Evolutionary conservation across 495 filamentous ascomycete genomes (phyloP), one percentile per base, ranked within the genome.

Genomic region (Lophiotrema nucula): DNA sequence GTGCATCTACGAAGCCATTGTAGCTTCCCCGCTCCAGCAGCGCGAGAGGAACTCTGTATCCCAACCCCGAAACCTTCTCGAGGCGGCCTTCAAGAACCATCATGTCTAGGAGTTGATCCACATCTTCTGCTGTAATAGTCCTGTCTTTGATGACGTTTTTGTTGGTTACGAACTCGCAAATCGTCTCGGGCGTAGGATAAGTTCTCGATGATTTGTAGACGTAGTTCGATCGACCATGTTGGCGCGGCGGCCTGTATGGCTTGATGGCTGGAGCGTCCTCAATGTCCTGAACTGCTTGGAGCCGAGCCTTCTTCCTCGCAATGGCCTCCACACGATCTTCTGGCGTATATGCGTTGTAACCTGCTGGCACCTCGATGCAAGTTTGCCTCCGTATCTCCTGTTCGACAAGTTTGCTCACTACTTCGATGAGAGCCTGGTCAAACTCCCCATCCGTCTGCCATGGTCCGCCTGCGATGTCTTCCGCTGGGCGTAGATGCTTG

Each of bases 401-500:
- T 59, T 88, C 83, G 16, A 96, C 80, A 48, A 86, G 81, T 2
- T 78, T 76, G 26, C 84, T 77, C 13, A 95, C 76, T 27, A 75
- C 79, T 21, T 85, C 81, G 66, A 97, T 90, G 68, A 98, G 91
- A 43, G 87, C 85, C 33, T 86, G 82, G 69, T 98, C 93, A 2
- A 97, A 79, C 35, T 88, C 87, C 6, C 87, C 88, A 47, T 96
- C 88, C 19, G 87, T 91, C 65, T 90, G 97, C 88, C 92, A 98
- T 16, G 89, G 85, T 4, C 95, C 93, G 37, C 93, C 95, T 0
- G 90, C 95, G 18, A 92, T 85, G 43, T 93, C 87, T 31, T 96
- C 91, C 33, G 85, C 87, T 1, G 95, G 92, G 13, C 81, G 78
- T 22, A 95, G 74, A 51, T 80, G 78, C 47, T 74, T 72, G 44